Base-by-base conservation (phyloP, 2,329 filamentous ascomycete genomes). In the Nigrospora oryzae region DNA sequence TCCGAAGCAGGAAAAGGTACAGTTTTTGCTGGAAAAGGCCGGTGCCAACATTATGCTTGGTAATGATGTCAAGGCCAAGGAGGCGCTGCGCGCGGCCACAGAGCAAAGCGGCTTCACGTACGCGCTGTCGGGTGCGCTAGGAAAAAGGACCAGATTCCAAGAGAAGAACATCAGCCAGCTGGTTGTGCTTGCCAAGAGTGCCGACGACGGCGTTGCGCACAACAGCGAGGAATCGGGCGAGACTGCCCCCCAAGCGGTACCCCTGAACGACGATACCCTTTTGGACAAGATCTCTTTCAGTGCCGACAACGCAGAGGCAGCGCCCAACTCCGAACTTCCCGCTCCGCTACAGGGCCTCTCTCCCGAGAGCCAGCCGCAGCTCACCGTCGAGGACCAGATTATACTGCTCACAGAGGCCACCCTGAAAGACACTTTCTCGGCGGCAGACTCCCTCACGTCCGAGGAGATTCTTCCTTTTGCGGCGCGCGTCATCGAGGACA, bases 401-500 rank as follows among this genome's bases (percentile, higher is more conserved):
- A 91, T 95, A 23, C 73, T 98, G 10, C 77, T 98, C 1, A 89
- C 89, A 0, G 91, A 94, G 43, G 81, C 81, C 1, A 95, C 89
- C 0, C 81, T 97, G 48, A 94, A 86, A 49, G 95, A 97, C 57
- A 89, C 87, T 0, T 85, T 83, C 50, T 84, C 89, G 0, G 89
- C 93, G 0, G 74, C 81, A 1, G 85, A 97, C 60, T 84, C 86
- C 0, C 71, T 98, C 1, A 97, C 90, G 0, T 77, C 89, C n/a
- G 90, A 97, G 65, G 89, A 97, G 60, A 91, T 95, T 5, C 66
- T 95, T 1, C 93, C 93, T 0, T 98, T 91, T 60, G 93, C 93
- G 1, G 84, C 83, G 2, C 81, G 93, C 36, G 93, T 97, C 0
- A 74, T 98, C 2, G 79, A 86, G 10, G 89, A 93, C 49, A 90